Evolutionary conservation across 2,329 filamentous ascomycete species (phyloP).

Genomic region (Exophiala phaeomuriformis): DNA sequence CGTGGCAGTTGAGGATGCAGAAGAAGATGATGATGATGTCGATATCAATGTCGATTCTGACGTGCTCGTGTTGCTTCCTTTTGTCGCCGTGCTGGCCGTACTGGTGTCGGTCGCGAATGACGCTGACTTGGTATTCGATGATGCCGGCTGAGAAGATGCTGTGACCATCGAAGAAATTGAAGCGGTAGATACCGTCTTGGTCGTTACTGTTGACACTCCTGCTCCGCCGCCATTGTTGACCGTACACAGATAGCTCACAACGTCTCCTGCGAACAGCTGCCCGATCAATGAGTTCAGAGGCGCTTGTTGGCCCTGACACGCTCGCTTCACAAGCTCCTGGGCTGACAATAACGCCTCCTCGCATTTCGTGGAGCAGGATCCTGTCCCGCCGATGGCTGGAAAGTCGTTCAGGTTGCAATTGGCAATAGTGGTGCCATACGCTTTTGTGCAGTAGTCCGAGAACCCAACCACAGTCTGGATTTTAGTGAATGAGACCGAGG

Average conservation of each 20-base stretch:
- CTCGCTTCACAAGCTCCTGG: constrained; percentile 13
- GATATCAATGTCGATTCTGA: constrained; percentile 30
- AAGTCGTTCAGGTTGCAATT: constrained; percentile 20
- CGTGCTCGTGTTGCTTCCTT: background rate
- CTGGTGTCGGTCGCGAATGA: constrained; percentile 4
- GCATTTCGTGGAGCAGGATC: constrained; percentile 15
- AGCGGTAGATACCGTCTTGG: constrained; percentile 36
- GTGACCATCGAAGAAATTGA: constrained; percentile 33
- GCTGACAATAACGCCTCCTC: constrained; percentile 4
- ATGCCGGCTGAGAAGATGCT: constrained; percentile 36
- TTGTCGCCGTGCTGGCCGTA: constrained; percentile 1
- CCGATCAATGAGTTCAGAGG: constrained; percentile 29
- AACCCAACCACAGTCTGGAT: constrained; percentile 25
- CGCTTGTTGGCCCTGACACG: constrained; percentile 15
- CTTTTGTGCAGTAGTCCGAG: constrained; percentile 13
- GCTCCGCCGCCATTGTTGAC: constrained; percentile 32
- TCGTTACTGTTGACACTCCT: constrained; percentile 36
- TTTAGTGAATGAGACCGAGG: constrained; percentile 13
- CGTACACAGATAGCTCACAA: constrained; percentile 37
- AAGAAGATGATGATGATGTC: constrained; percentile 32
- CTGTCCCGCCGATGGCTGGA: constrained; percentile 13
- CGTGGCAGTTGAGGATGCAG: constrained; percentile 40
- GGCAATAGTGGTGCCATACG: constrained; percentile 18
- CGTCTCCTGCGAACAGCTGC: constrained; percentile 24
- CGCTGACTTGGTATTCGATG: constrained; percentile 29